Base-by-base conservation (phyloP, 495 filamentous ascomycete species). In the Penicillium desertorum region DNA sequence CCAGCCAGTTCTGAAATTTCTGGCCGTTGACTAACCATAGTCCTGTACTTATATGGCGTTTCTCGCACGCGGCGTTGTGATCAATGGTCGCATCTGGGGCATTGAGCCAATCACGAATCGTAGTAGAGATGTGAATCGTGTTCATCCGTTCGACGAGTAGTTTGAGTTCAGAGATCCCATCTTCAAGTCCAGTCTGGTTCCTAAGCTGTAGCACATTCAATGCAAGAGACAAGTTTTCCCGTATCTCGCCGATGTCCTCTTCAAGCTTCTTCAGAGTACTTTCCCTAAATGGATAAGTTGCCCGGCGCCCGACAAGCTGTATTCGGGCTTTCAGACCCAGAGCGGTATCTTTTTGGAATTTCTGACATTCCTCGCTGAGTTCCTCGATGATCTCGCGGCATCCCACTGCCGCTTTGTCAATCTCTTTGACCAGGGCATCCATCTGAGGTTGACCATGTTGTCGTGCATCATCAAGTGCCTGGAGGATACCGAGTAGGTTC, bases 251-350 rank as follows among this genome's bases (percentile, higher is more conserved):
- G 16, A 75, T 56, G 39, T 65, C 59, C 57, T 70, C 67, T 56
- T 71, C 65, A 8, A 75, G 60, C 45, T 71, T 73, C 39, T 63
- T 53, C 32, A 75, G 56, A 1, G 70, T 72, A 43, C 65, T 69
- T 51, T 60, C 50, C 17, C 65, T 61, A 45, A 75, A 73, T 14
- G 65, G 72, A 59, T 75, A 73, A 10, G 63, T 45, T 2, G 39
- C 56, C 10, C 60, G 53, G 23, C 63, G 71, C 7, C 62, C 60
- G 14, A 56, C 50, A 25, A 53, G 7, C 14, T 59, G 47, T 23
- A 66, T n/a, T 0, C 49, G 45, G 54, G 23, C 57, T 36, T 53
- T 65, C n/a, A 65, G 27, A 30, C 44, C 11, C 20, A 29, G 20
- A 3, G 46, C n/a, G 6, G 62, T 37, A 1, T 45, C 57, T 46